Percentiles rank a stretch among this genome's conserved stretches.
Conservation (phyloP, 1,284 basidiomycete species). For the Sanghuangporus weigelae region DNA sequence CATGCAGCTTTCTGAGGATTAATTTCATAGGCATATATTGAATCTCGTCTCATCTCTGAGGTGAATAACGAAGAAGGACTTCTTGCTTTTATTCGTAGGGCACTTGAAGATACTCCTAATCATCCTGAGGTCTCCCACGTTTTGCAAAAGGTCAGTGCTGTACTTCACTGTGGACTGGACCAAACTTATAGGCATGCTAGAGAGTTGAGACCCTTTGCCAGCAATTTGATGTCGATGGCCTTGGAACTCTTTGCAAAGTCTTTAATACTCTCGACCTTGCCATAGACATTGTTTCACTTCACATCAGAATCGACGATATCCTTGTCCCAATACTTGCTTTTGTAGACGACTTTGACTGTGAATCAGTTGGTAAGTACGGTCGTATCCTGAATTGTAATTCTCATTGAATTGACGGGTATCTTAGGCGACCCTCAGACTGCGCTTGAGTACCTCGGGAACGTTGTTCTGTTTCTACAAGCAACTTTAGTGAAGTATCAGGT, state of each 20-base stretch:
- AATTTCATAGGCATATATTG: constrained; percentile 49
- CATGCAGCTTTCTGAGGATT: neutral
- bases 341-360: constrained; percentile 68
- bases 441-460: constrained; percentile 66
- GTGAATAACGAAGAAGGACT: constrained; percentile 43
- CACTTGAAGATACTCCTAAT: constrained; percentile 54
- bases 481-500: constrained; percentile 60
- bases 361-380: constrained; percentile 59
- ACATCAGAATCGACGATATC: constrained; percentile 56
- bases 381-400: neutral
- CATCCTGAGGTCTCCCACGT: constrained; percentile 55
- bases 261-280: constrained; percentile 51
- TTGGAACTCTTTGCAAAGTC: constrained; percentile 61
- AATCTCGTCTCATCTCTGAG: constrained; percentile 55
- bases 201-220: constrained; percentile 45
- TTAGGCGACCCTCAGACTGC: constrained; percentile 78
- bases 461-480: constrained; percentile 68
- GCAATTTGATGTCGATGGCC: constrained; percentile 49
- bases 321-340: constrained; percentile 56
- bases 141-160: constrained; percentile 46
- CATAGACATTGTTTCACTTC: constrained; percentile 67
- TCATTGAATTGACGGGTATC: constrained; percentile 4
- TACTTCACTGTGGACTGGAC: neutral
- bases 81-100: constrained; percentile 42
- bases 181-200: constrained; percentile 30